A percentile compares a stretch with the other conserved stretches of the same genome.
These are phyloP conservation scores for Claviceps sp. DNA, from an alignment of 2,329 filamentous ascomycete genomes.

Conservation along the genomic window DNA sequence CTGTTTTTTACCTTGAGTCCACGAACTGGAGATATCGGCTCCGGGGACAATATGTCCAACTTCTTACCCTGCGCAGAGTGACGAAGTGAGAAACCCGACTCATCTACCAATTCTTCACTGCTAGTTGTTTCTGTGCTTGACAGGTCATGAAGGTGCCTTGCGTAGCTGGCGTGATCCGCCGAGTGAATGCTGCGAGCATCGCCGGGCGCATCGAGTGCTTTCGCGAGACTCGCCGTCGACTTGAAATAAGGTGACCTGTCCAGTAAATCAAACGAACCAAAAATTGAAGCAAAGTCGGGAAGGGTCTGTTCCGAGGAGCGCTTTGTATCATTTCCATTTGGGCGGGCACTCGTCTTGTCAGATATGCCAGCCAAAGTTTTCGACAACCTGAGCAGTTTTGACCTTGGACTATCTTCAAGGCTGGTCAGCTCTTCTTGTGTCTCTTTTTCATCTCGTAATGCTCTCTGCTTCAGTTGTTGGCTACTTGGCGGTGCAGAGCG, in stretches of 20 bases:
- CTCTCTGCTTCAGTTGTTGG: neutral
- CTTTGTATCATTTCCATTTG: neutral
- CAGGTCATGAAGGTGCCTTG: conserved; percentile 14
- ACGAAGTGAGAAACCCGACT: conserved; percentile 1
- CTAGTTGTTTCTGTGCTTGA: conserved; percentile 12
- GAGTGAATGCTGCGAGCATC: conserved; percentile 2
- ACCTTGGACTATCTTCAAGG: neutral
- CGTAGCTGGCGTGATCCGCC: neutral
- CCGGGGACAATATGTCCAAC: conserved; percentile 29
- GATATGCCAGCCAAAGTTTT: neutral
- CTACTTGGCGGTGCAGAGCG: conserved; percentile 2
- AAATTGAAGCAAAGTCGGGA: conserved; percentile 16
- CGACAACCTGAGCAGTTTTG: neutral
- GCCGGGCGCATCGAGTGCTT: neutral
- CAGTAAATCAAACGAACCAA: conserved; percentile 16
- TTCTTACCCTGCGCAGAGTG: conserved; percentile 5
- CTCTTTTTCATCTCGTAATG: neutral
- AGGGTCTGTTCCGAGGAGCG: conserved; percentile 12
- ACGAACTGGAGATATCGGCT: conserved; percentile 32
- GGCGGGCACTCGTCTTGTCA: neutral
- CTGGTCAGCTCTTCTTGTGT: neutral
- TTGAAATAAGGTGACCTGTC: conserved; percentile 12
- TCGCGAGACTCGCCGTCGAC: conserved; percentile 4
- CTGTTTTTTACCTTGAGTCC: conserved; percentile 34
- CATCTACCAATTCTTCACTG: conserved; percentile 5